Evolutionary conservation across 2,329 filamentous ascomycete genomes (phyloP), one percentile per base, ranked within the genome.

Genomic region (Geosmithia putterillii): DNA sequence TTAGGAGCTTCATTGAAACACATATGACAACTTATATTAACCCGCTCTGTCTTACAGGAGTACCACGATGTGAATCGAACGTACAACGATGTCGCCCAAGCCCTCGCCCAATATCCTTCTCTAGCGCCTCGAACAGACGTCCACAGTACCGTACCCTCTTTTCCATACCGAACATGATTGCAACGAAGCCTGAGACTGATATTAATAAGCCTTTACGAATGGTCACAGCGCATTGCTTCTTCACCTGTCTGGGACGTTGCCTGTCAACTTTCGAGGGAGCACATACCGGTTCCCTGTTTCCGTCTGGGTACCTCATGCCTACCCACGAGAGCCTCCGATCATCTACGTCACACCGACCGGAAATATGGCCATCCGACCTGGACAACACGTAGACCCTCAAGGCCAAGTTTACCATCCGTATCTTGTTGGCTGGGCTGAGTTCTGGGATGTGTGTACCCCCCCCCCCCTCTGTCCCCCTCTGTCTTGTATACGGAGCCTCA

Each of bases 391-490:
- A 47, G 88, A 92, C 56, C 81, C 86, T 5, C 90, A 96, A 55
- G 92, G 92, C 21, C 82, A 86, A 58, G 78, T 96, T 49, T 98
- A 96, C 59, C 92, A 98, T 59, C 92, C 92, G 34, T 98, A 96
- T 60, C 69, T 98, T 40, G 86, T 87, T 25, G 81, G 87, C 48
- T 98, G 92, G 92, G 69, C 74, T 25, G 80, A 86, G 51, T 90
- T 85, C 53, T 92, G 86, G 84, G 86, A 95, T 76, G 86, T 94
- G 62, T 20, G 17, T 21, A 21, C 20, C 3, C 19, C 34, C 34
- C 6, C 7, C 14, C 15, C 18, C 14, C 14, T 40, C 21, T 20
- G 5, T 39, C 9, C 12, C 10, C 19, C n/a, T 38, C 14, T 38
- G n/a, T 18, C 4, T 3, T n/a, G 15, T 8, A 12, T n/a, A 38